Conservation (phyloP, 306 rosid species). For the Sicyos edulis region DNA sequence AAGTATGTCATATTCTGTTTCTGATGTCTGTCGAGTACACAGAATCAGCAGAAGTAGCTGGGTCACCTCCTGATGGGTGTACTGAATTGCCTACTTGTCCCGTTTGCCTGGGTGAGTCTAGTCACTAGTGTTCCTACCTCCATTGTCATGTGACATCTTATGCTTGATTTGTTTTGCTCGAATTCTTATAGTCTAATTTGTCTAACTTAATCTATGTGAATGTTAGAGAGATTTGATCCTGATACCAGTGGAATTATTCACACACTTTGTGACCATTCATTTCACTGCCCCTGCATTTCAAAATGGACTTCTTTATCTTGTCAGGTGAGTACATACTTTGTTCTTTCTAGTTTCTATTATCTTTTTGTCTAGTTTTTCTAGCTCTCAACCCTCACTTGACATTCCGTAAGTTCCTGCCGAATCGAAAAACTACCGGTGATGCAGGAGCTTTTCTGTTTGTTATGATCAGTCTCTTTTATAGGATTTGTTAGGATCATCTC, state of each 20-base stretch:
- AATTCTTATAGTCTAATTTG: slow-evolving; percentile 4
- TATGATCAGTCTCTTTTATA: too few relatives aligned
- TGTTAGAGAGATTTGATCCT: slow-evolving; percentile 81
- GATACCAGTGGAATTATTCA: slow-evolving; percentile 70
- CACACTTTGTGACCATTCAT: slow-evolving; percentile 85
- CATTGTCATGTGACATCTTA: neutral
- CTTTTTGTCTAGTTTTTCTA: neutral
- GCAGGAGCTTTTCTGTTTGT: too few relatives aligned
- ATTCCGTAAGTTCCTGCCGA: too few relatives aligned
- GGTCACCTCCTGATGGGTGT: slow-evolving; percentile 65
- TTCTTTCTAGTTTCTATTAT: slow-evolving; percentile 6
- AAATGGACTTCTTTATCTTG: slow-evolving; percentile 90
- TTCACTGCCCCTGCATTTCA: slow-evolving; percentile 85
- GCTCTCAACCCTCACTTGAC: neutral
- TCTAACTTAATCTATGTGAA: slow-evolving; percentile 26
- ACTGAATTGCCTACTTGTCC: slow-evolving; percentile 90
- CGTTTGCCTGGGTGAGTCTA: slow-evolving; percentile 77
- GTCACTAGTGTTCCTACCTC: neutral
- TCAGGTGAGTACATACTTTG: slow-evolving; percentile 49
- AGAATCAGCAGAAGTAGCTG: slow-evolving; percentile 63
- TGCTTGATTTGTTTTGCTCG: too few relatives aligned
- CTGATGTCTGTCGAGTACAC: slow-evolving; percentile 73
- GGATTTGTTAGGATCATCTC: too few relatives aligned
- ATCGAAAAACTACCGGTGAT: too few relatives aligned
- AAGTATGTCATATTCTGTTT: slow-evolving; percentile 74